phyloP scores from a whole-genome alignment of 75 land plant species.

The Picea glauca region DNA sequence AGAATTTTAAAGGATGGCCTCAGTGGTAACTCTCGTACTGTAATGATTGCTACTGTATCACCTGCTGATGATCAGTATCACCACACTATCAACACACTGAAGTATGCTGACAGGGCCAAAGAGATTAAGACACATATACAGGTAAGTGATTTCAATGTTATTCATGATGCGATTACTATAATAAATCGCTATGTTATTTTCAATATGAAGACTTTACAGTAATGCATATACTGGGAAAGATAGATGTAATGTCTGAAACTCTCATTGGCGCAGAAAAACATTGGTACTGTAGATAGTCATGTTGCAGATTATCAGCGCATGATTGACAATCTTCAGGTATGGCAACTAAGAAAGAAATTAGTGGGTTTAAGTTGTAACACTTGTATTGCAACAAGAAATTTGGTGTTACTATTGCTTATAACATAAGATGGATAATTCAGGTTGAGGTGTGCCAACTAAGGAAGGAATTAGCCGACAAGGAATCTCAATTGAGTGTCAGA shows the following conservation, averaged over 20 bases:
- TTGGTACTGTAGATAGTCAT: constrained; percentile 87
- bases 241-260: neutral
- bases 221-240: neutral
- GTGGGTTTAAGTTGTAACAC: neutral
- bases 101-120: constrained; percentile 98
- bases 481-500: constrained; percentile 63
- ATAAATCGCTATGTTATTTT: neutral
- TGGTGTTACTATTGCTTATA: neutral
- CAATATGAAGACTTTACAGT: neutral
- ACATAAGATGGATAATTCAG: constrained; percentile 25
- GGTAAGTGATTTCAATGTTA: constrained; percentile 24
- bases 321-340: constrained; percentile 96
- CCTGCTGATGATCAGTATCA: constrained; percentile 92
- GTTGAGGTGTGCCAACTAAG: constrained; percentile 72
- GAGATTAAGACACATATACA: constrained; percentile 96
- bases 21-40: constrained; percentile 96
- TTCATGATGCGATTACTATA: too few relatives aligned
- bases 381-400: neutral
- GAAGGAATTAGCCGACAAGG: constrained; percentile 85
- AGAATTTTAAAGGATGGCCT: constrained; percentile 95
- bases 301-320: constrained; percentile 91
- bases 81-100: constrained; percentile 91
- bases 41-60: constrained; percentile 93
- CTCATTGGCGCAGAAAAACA: constrained; percentile 67
- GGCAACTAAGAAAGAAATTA: neutral